A percentile compares a stretch with the other conserved stretches of the same genome.
Evolutionary conservation across 805 yeast genomes (phyloP).

Genomic region (Metschnikowia santaceciliae): DNA sequence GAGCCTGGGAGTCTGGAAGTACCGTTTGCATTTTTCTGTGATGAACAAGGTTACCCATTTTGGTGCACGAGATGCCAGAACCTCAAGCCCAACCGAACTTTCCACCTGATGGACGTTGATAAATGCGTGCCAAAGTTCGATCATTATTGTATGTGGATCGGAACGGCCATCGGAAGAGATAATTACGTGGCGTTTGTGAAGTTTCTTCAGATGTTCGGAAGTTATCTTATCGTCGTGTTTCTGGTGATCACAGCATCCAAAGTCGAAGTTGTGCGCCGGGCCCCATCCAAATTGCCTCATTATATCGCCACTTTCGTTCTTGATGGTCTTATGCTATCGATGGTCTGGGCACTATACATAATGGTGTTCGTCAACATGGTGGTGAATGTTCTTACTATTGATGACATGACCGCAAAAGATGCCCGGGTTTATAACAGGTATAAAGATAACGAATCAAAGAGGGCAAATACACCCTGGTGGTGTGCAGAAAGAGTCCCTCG

Average conservation of each 20-base stretch:
- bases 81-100: constrained; percentile 63
- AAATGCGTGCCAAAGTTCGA: constrained; percentile 73
- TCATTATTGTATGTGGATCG: constrained; percentile 80
- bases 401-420: constrained; percentile 41
- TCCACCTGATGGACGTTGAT: constrained; percentile 56
- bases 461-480: constrained; percentile 12
- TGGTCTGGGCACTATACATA: constrained; percentile 40
- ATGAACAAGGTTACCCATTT: constrained; percentile 65
- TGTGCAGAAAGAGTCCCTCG: constrained; percentile 19
- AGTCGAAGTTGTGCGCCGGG: constrained; percentile 18
- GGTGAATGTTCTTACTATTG: constrained; percentile 55
- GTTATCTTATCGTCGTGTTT: constrained; percentile 30
- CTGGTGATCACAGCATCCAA: constrained; percentile 24
- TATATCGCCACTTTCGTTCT: constrained; percentile 45
- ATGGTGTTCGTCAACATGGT: constrained; percentile 45
- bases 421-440: constrained; percentile 26
- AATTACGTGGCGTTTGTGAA: constrained; percentile 62
- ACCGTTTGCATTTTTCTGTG: constrained; percentile 65
- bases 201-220: constrained; percentile 38
- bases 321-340: constrained; percentile 42
- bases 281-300: constrained; percentile 39
- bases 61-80: constrained; percentile 71
- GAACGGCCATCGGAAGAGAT: constrained; percentile 61
- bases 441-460: not conserved
- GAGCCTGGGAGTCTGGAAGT: constrained; percentile 29